phyloP scores from a whole-genome alignment of 164 flowering plant genomes.

The Dillenia turbinata region DNA sequence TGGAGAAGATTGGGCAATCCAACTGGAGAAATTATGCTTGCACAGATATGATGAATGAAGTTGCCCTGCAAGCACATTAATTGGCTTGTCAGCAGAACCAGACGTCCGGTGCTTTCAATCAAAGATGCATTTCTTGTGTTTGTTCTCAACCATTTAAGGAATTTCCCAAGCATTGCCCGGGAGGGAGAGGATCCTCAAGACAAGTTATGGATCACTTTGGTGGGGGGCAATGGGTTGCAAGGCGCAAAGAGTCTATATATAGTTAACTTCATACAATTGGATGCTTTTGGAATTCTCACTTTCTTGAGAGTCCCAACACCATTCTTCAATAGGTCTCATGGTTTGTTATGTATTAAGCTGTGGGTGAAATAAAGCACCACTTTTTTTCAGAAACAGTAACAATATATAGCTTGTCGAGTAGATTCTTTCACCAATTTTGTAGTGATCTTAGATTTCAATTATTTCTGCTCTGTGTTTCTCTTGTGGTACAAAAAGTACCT shows the following conservation, averaged over 20 bases:
- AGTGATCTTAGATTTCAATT: no score
- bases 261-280: constrained; percentile 14
- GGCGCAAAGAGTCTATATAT: constrained; percentile 15
- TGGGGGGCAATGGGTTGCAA: constrained; percentile 2
- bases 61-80: not conserved
- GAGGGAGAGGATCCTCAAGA: constrained; percentile 12
- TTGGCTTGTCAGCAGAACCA: not conserved
- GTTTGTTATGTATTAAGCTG: constrained; percentile 6
- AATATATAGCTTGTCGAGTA: not conserved
- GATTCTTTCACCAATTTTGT: constrained; percentile 2
- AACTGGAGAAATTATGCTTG: constrained; percentile 58
- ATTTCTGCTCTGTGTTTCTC: no score
- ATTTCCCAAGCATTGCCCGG: constrained; percentile 7
- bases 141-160: constrained; percentile 7
- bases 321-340: constrained; percentile 10
- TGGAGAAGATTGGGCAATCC: constrained; percentile 73
- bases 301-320: constrained; percentile 11
- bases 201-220: constrained; percentile 9
- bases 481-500: no score
- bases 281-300: constrained; percentile 7
- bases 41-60: constrained; percentile 27
- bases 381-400: constrained; percentile 10
- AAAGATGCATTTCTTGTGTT: constrained; percentile 10
- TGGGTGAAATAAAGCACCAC: constrained; percentile 7
- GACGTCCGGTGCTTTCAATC: constrained; percentile 5